These are phyloP conservation scores for Penicillium arizonense DNA, from an alignment of 495 filamentous ascomycete species.

Conservation along the genomic window DNA sequence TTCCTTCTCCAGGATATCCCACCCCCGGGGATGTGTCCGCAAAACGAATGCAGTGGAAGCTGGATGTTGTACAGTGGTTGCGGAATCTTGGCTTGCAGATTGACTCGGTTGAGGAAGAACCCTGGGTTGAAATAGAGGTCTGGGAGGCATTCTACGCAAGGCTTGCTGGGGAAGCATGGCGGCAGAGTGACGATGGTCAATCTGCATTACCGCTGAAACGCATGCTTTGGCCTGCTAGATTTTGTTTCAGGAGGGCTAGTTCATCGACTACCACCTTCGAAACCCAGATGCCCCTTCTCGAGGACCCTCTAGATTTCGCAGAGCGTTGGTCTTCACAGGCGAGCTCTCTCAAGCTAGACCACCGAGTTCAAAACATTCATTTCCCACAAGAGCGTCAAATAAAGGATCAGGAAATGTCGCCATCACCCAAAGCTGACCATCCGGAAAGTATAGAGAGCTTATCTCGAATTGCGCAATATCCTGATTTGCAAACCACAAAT, in stretches of 20 bases:
- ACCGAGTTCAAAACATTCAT: constrained; percentile 15
- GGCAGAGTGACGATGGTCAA: constrained; percentile 33
- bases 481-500: constrained; percentile 52
- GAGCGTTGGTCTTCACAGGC: constrained; percentile 62
- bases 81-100: constrained; percentile 38
- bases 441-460: constrained; percentile 41
- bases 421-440: constrained; percentile 22
- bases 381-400: constrained; percentile 32
- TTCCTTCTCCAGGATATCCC: constrained; percentile 22
- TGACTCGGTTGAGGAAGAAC: constrained; percentile 33
- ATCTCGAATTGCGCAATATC: constrained; percentile 50
- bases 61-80: constrained; percentile 40
- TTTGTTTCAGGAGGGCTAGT: constrained; percentile 41
- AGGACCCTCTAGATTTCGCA: constrained; percentile 65
- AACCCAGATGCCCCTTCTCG: constrained; percentile 7
- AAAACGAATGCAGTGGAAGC: constrained; percentile 38
- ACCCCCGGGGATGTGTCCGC: constrained; percentile 8
- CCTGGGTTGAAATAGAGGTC: constrained; percentile 47
- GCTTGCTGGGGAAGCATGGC: constrained; percentile 37
- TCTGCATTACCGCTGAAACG: constrained; percentile 42
- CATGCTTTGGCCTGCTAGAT: constrained; percentile 49
- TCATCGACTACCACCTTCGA: constrained; percentile 16
- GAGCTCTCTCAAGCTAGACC: constrained; percentile 23
- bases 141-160: constrained; percentile 47
- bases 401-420: constrained; percentile 25